Evolutionary conservation across 257 asterid genomes (phyloP), one percentile per base, ranked within the genome.

Genomic region (Penstemon eatonii): DNA sequence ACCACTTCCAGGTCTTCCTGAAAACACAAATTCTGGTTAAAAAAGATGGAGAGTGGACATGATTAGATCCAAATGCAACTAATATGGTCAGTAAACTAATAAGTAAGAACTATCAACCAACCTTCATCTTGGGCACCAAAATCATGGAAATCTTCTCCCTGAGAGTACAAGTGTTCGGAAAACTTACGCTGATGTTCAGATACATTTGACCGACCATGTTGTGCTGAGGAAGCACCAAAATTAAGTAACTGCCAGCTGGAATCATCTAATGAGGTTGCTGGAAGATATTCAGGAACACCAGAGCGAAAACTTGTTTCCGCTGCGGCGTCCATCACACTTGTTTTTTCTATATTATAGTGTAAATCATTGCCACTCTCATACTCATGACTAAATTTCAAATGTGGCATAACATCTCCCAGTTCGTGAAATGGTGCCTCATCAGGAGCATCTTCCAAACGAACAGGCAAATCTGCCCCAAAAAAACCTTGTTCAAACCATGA

Each of bases 401-500:
- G 96, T 7, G 96, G 99, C 96, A 93, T 93, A 61, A 91, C 72
- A 52, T 90, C 96, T 68, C 97, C 97, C 82, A 93, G 75, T 76
- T 93, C 90, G 43, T 41, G 63, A 75, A 93, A 93, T n/a, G 90
- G 89, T 7, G 84, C 79, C 50, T 78, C 95, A 60, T 87, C 92
- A 52, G 95, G 86, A 73, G 92, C 96, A 87, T 82, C 95, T 79
- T 81, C 96, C 77, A 86, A 81, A 73, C 97, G 95, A 57, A 93
- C 97, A 11, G 92, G 97, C 76, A 93, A 82, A 73, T 93, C 97
- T 12, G 81, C 74, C 64, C 97, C 99, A 73, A 93, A 93, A 81
- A 90, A 93, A 7, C 99, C 99, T 80, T 93, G 97, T 65, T 93
- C 99, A 80, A 78, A 90, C 99, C 99, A 93, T 50, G 99, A 87